Evolutionary conservation across 805 yeast species (phyloP).

Genomic region (Wickerhamiella musiphila): DNA sequence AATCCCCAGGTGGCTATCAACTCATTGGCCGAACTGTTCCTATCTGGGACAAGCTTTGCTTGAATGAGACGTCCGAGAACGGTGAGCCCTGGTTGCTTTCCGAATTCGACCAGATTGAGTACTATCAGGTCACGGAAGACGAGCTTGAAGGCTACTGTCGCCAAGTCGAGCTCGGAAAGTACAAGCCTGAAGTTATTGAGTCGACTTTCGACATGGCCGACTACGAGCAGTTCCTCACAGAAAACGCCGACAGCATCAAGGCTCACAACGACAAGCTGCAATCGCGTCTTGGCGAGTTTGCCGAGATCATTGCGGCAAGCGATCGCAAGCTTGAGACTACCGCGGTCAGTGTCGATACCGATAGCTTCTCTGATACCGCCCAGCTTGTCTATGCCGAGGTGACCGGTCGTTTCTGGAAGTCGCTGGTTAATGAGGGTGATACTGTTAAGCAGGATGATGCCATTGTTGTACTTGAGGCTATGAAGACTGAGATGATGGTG

Average conservation of each 20-base stretch:
- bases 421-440: slow-evolving; percentile 66
- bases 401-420: slow-evolving; percentile 94
- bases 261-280: slow-evolving; percentile 32
- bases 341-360: slow-evolving; percentile 23
- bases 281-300: slow-evolving; percentile 68
- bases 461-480: slow-evolving; percentile 82
- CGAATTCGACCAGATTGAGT: slow-evolving; percentile 89
- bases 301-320: slow-evolving; percentile 47
- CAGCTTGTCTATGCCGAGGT: slow-evolving; percentile 81
- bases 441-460: slow-evolving; percentile 58
- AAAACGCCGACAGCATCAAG: slow-evolving; percentile 53
- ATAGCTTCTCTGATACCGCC: slow-evolving; percentile 58
- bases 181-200: slow-evolving; percentile 55
- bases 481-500: slow-evolving; percentile 96
- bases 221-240: slow-evolving; percentile 64
- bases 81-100: slow-evolving; percentile 81
- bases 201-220: slow-evolving; percentile 67
- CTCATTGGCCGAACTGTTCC: slow-evolving; percentile 93
- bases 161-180: slow-evolving; percentile 67
- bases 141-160: slow-evolving; percentile 58
- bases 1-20: slow-evolving; percentile 97
- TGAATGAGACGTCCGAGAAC: slow-evolving; percentile 20
- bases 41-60: slow-evolving; percentile 85
- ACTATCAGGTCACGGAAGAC: slow-evolving; percentile 76
- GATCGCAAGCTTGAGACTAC: slow-evolving; percentile 18